A percentile compares a stretch with the other conserved stretches of the same genome.
These are phyloP conservation scores for Ceratocystis lukuohia DNA, from an alignment of 2,329 filamentous ascomycete species.

Conservation along the genomic window DNA sequence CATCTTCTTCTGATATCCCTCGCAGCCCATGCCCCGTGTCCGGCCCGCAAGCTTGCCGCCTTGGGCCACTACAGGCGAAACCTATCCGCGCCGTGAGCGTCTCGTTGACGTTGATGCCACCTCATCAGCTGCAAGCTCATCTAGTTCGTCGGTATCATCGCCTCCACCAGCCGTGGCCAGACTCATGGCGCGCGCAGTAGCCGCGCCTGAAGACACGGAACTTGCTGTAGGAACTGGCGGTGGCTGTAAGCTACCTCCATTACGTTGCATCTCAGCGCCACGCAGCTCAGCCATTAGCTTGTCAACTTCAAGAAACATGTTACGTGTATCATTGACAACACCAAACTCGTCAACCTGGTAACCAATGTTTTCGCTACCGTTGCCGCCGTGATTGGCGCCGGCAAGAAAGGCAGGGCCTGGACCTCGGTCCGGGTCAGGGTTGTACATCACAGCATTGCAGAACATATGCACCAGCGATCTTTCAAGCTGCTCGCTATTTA, in stretches of 20 bases:
- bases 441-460: conserved; percentile 97
- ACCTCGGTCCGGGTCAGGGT: conserved; percentile 63
- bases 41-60: background rate
- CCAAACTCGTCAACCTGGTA: conserved; percentile 69
- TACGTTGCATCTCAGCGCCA: conserved; percentile 50
- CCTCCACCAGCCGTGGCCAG: conserved; percentile 31
- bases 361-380: conserved; percentile 34
- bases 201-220: conserved; percentile 21
- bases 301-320: conserved; percentile 84
- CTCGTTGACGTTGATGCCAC: conserved; percentile 17
- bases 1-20: background rate
- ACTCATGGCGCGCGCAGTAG: conserved; percentile 24
- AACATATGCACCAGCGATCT: conserved; percentile 94
- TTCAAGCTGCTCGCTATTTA: conserved; percentile 86
- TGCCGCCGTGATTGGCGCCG: conserved; percentile 26
- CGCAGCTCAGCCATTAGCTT: conserved; percentile 63
- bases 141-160: conserved; percentile 37
- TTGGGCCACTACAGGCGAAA: conserved; percentile 1
- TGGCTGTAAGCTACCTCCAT: conserved; percentile 24
- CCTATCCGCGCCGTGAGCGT: conserved; percentile 18
- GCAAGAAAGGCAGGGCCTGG: conserved; percentile 49
- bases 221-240: conserved; percentile 19
- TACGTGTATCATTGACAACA: conserved; percentile 72
- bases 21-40: background rate
- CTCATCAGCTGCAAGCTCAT: conserved; percentile 34